Conservation (phyloP, 2,329 filamentous ascomycete genomes). For the Cordyceps fumosorosea region DNA sequence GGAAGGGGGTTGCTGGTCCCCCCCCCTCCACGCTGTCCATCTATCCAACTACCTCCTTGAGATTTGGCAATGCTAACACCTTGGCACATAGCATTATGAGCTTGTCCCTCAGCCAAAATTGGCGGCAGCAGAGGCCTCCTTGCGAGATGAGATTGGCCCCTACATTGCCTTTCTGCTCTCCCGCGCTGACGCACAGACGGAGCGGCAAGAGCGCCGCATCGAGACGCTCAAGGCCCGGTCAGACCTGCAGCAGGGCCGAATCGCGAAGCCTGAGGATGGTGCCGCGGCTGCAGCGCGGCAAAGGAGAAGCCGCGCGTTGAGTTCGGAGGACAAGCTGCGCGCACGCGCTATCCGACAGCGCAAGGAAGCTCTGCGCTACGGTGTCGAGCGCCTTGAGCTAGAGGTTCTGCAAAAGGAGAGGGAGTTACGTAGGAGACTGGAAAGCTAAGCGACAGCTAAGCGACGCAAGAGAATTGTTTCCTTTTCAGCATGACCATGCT, state of each 20-base stretch:
- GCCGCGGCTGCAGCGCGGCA: slow-evolving; percentile 13
- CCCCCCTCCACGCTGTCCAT: not conserved
- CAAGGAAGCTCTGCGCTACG: slow-evolving; percentile 80
- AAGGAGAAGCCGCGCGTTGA: slow-evolving; percentile 36
- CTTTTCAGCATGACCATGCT: not conserved
- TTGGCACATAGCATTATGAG: slow-evolving; percentile 68
- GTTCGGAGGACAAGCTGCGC: slow-evolving; percentile 43
- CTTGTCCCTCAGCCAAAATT: slow-evolving; percentile 81
- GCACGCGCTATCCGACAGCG: slow-evolving; percentile 64
- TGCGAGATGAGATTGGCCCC: slow-evolving; percentile 85
- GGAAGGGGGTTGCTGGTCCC: not conserved
- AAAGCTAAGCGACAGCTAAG: not conserved
- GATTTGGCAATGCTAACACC: not conserved
- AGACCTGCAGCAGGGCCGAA: slow-evolving; percentile 72
- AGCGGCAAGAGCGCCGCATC: slow-evolving; percentile 75
- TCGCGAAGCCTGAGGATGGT: slow-evolving; percentile 28
- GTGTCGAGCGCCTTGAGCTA: slow-evolving; percentile 76
- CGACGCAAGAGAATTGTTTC: not conserved
- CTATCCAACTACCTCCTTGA: not conserved
- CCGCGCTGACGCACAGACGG: slow-evolving; percentile 76
- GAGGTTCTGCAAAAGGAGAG: slow-evolving; percentile 73
- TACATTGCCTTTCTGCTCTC: slow-evolving; percentile 73
- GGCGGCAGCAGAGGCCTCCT: slow-evolving; percentile 71
- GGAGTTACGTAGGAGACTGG: slow-evolving; percentile 47
- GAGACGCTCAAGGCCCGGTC: slow-evolving; percentile 75